Evolutionary conservation across 163 green algal genomes (phyloP).

Genomic region (Scenedesmus sp.): DNA sequence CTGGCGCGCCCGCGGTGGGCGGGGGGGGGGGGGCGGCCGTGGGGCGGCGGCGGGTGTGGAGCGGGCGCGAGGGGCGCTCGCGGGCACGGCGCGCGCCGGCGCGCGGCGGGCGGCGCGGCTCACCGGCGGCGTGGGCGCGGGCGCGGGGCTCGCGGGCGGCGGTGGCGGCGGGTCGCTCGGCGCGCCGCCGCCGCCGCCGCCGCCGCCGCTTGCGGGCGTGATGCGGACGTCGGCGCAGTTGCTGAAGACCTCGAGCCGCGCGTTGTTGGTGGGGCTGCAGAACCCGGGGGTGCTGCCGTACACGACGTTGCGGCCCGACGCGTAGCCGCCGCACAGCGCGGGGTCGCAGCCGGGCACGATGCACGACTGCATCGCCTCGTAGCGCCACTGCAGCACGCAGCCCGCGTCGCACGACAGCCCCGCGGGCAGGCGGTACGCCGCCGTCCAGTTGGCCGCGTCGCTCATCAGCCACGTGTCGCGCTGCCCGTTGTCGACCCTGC

Average conservation of each 20-base stretch:
- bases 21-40: no score
- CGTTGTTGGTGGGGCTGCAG: neutral
- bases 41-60: no score
- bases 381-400: constrained; percentile 44
- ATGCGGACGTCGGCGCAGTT: constrained; percentile 31
- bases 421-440: constrained; percentile 29
- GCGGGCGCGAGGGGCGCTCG: no score
- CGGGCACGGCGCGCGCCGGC: no score
- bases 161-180: no score
- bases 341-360: constrained; percentile 27
- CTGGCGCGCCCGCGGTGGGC: no score
- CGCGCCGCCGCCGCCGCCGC: no score
- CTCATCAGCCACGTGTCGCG: constrained; percentile 35
- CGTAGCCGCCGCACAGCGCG: constrained; percentile 29
- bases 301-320: constrained; percentile 12
- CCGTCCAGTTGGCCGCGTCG: neutral
- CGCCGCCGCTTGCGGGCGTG: neutral
- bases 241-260: constrained; percentile 23
- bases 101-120: no score
- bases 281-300: constrained; percentile 9
- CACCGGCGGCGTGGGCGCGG: no score
- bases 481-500: constrained; percentile 43
- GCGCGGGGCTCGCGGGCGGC: no score
- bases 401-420: constrained; percentile 4
- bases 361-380: constrained; percentile 43